Evolutionary conservation across 176 grass and related monocot species (phyloP).

Genomic region (Secale cereale): DNA sequence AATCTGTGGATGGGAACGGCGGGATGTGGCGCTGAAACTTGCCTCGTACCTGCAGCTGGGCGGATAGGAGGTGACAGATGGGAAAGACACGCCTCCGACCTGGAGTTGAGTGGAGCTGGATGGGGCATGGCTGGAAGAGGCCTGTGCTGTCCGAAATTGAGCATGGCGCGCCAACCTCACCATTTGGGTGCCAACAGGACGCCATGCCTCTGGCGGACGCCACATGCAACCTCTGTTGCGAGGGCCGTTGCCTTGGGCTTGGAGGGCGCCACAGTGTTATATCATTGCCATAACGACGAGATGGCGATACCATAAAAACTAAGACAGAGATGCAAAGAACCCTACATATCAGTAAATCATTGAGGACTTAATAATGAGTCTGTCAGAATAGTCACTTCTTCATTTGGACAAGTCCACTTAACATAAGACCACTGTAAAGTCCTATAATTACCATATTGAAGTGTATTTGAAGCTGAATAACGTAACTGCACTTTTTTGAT

Average conservation of each 20-base stretch:
- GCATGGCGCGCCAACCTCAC: neutral
- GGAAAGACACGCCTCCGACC: too few relatives aligned
- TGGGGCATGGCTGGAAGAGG: too few relatives aligned
- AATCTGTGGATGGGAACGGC: too few relatives aligned
- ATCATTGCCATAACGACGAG: neutral
- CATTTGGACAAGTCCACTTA: neutral
- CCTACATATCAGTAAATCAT: neutral
- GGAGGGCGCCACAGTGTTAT: neutral
- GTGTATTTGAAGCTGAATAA: neutral
- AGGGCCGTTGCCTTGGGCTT: neutral
- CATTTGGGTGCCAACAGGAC: neutral
- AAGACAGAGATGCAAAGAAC: neutral
- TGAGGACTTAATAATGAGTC: neutral
- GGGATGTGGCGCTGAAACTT: too few relatives aligned
- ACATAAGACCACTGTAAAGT: neutral
- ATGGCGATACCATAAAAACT: neutral
- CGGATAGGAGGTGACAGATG: too few relatives aligned
- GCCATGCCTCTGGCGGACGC: too few relatives aligned
- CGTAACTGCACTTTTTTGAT: neutral
- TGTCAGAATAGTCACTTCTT: neutral
- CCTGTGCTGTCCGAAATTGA: neutral
- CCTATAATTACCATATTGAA: neutral
- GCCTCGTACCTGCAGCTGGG: too few relatives aligned
- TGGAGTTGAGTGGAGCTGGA: too few relatives aligned
- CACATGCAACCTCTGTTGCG: neutral